These are phyloP conservation scores for Daldinia grandis DNA, from an alignment of 495 filamentous ascomycete species.

Conservation along the genomic window DNA sequence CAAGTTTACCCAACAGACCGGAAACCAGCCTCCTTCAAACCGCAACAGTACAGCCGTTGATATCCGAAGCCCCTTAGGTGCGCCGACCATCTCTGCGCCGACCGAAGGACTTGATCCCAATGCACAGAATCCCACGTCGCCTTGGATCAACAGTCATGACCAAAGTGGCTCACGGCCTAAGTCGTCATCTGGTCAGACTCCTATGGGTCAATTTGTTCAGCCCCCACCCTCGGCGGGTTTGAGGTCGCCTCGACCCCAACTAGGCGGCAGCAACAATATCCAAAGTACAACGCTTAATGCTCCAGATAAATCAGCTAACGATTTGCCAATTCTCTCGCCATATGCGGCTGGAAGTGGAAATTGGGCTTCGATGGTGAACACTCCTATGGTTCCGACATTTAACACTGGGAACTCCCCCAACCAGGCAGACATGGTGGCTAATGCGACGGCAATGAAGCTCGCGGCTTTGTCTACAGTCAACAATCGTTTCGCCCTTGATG, in stretches of 20 bases:
- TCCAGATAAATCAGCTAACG: slow-evolving; percentile 68
- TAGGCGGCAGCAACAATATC: slow-evolving; percentile 71
- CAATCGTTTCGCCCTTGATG: slow-evolving; percentile 96
- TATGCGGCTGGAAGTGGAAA: slow-evolving; percentile 85
- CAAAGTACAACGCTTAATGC: slow-evolving; percentile 85
- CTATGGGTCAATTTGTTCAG: slow-evolving; percentile 97
- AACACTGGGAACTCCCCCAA: slow-evolving; percentile 62
- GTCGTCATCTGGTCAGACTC: slow-evolving; percentile 83
- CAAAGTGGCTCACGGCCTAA: slow-evolving; percentile 76
- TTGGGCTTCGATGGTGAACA: slow-evolving; percentile 99
- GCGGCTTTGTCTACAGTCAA: slow-evolving; percentile 97
- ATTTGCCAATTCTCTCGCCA: slow-evolving; percentile 87
- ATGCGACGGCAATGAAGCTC: slow-evolving; percentile 98
- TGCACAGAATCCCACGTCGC: slow-evolving; percentile 72
- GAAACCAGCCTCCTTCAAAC: slow-evolving; percentile 88
- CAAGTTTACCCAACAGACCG: slow-evolving; percentile 93
- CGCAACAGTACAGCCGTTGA: slow-evolving; percentile 90
- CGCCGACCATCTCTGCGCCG: slow-evolving; percentile 76
- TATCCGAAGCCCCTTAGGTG: slow-evolving; percentile 78
- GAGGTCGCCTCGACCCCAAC: slow-evolving; percentile 79
- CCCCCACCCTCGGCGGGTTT: slow-evolving; percentile 79
- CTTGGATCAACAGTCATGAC: slow-evolving; percentile 71
- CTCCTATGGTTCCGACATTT: slow-evolving; percentile 92
- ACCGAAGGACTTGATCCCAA: slow-evolving; percentile 59
- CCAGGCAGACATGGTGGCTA: slow-evolving; percentile 97